A percentile compares a stretch with the other conserved stretches of the same genome.
Evolutionary conservation across 2,329 filamentous ascomycete genomes (phyloP).

Genomic region (Myotisia sp.): DNA sequence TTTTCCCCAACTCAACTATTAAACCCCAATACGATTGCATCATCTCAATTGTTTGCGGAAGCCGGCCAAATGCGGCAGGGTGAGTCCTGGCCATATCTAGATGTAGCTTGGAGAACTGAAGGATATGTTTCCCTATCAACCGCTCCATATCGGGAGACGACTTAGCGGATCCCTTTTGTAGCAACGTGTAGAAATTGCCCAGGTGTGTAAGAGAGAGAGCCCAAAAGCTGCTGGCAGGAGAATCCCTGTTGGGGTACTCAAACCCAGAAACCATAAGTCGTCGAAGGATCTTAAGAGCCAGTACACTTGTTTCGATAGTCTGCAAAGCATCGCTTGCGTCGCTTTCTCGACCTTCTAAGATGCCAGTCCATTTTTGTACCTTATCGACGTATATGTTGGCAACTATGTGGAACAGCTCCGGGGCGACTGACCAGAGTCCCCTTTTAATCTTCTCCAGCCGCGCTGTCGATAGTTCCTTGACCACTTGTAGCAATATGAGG

Average conservation of each 20-base stretch:
- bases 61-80: slow-evolving; percentile 64
- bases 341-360: slow-evolving; percentile 43
- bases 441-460: slow-evolving; percentile 60
- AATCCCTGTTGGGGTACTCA: slow-evolving; percentile 66
- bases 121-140: slow-evolving; percentile 66
- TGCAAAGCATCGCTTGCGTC: slow-evolving; percentile 46
- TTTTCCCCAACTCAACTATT: slow-evolving; percentile 59
- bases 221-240: slow-evolving; percentile 69
- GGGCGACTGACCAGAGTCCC: slow-evolving; percentile 61
- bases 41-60: slow-evolving; percentile 66
- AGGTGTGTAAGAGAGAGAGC: slow-evolving; percentile 61
- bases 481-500: slow-evolving; percentile 64
- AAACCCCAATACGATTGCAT: slow-evolving; percentile 76
- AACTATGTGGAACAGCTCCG: slow-evolving; percentile 70
- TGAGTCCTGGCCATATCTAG: slow-evolving; percentile 69
- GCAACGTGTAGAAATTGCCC: slow-evolving; percentile 55
- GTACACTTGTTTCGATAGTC: slow-evolving; percentile 61
- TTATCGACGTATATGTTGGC: slow-evolving; percentile 64
- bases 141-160: slow-evolving; percentile 41
- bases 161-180: slow-evolving; percentile 42
- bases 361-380: slow-evolving; percentile 53
- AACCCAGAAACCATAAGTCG: slow-evolving; percentile 69
- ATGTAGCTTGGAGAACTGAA: slow-evolving; percentile 87
- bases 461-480: slow-evolving; percentile 80
- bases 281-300: slow-evolving; percentile 64